These are phyloP conservation scores for Hemerocallis citrina DNA, from an alignment of 106 monocot species.

Conservation along the genomic window DNA sequence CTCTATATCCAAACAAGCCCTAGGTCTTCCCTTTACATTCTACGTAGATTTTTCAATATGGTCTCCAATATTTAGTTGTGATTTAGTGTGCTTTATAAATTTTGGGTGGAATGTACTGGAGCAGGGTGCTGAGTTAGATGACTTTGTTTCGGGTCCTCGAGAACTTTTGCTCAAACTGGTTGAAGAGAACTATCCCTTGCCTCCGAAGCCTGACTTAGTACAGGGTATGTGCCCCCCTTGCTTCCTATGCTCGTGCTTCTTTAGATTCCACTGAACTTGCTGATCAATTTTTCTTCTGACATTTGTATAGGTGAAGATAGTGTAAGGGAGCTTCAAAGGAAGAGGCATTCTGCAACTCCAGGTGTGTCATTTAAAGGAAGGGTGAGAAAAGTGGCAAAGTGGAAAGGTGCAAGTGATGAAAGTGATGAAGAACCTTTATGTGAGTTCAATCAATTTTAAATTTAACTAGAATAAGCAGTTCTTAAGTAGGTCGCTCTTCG, in stretches of 20 bases:
- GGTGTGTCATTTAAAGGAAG: conserved; percentile 66
- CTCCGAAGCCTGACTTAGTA: conserved; percentile 54
- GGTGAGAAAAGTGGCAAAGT: conserved; percentile 64
- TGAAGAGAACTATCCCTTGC: conserved; percentile 96
- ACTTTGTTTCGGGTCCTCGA: conserved; percentile 93
- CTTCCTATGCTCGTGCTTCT: background rate
- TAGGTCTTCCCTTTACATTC: too few relatives aligned
- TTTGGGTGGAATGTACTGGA: conserved; percentile 10
- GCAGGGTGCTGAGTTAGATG: conserved; percentile 88
- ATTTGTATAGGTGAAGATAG: conserved; percentile 48
- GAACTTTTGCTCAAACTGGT: conserved; percentile 89
- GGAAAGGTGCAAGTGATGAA: conserved; percentile 49
- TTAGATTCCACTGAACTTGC: background rate
- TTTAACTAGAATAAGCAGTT: too few relatives aligned
- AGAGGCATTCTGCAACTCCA: conserved; percentile 65
- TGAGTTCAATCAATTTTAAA: conserved; percentile 45
- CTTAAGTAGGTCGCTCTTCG: too few relatives aligned
- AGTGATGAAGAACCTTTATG: conserved; percentile 58
- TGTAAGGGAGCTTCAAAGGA: conserved; percentile 69
- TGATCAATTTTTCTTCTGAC: background rate
- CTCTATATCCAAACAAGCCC: too few relatives aligned
- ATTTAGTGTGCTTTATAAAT: conserved; percentile 1
- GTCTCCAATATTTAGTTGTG: conserved; percentile 2
- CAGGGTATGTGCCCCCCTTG: conserved; percentile 24
- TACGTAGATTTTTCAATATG: too few relatives aligned